Evolutionary conservation across 495 filamentous ascomycete species (phyloP).

Genomic region (Talaromyces stipitatus): DNA sequence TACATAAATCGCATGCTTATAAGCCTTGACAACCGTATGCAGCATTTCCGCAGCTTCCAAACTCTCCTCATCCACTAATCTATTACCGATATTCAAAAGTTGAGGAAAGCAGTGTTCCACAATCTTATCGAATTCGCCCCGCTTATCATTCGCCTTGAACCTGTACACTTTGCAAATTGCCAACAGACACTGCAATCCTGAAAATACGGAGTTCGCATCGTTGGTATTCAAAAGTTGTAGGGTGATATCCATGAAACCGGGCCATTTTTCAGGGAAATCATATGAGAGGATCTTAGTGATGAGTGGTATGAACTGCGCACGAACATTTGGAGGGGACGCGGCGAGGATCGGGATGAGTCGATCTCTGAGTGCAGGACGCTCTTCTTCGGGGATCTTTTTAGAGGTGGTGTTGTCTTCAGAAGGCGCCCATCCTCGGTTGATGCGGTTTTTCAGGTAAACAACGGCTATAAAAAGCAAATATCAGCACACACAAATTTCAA

Average conservation of each 20-base stretch:
- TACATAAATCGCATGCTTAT: conserved; percentile 97
- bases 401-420: conserved; percentile 53
- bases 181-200: conserved; percentile 87
- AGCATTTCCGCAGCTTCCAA: conserved; percentile 95
- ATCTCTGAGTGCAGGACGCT: conserved; percentile 80
- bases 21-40: conserved; percentile 86
- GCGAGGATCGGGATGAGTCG: conserved; percentile 84
- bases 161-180: conserved; percentile 89
- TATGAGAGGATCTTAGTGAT: conserved; percentile 92
- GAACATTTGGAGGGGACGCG: conserved; percentile 67
- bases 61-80: conserved; percentile 81
- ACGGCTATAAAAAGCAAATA: conserved; percentile 53
- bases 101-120: conserved; percentile 88
- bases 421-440: conserved; percentile 80
- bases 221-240: conserved; percentile 76
- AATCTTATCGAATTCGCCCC: conserved; percentile 88
- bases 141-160: conserved; percentile 78
- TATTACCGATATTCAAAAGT: conserved; percentile 75
- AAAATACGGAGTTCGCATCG: conserved; percentile 78
- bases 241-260: conserved; percentile 84
- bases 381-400: conserved; percentile 73
- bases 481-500: conserved; percentile 7
- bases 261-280: conserved; percentile 94
- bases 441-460: conserved; percentile 95
- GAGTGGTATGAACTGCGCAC: conserved; percentile 83